These are phyloP conservation scores for Oligophagozyma castellii DNA, from an alignment of 1,139 yeast genomes.

Conservation along the genomic window DNA sequence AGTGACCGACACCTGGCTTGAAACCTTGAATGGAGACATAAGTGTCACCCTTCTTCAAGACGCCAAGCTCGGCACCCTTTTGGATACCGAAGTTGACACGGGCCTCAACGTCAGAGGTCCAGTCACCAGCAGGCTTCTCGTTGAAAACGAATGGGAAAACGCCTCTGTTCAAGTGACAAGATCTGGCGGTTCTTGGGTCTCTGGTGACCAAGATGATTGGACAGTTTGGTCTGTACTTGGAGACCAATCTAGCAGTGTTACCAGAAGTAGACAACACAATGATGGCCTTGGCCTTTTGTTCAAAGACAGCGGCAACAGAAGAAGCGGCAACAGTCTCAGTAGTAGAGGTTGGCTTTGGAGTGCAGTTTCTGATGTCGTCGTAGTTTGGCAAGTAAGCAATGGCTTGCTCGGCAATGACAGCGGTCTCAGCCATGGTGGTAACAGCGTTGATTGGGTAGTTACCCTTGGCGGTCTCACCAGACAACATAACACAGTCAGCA, in stretches of 20 bases:
- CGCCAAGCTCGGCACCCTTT: conserved; percentile 79
- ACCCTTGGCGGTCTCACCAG: conserved; percentile 99
- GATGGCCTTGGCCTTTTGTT: conserved; percentile 93
- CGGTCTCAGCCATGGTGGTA: conserved; percentile 96
- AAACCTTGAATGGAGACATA: conserved; percentile 97
- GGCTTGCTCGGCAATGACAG: conserved; percentile 93
- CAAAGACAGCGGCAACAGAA: conserved; percentile 91
- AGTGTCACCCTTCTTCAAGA: conserved; percentile 76
- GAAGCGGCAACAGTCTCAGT: conserved; percentile 96
- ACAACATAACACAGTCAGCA: conserved; percentile 99
- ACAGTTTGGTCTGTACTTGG: conserved; percentile 95
- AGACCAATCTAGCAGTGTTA: conserved; percentile 85
- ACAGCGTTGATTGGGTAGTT: conserved; percentile 96
- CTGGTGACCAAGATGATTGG: conserved; percentile 98
- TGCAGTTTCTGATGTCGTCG: conserved; percentile 79
- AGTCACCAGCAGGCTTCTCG: conserved; percentile 55
- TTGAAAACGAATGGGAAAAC: conserved; percentile 90
- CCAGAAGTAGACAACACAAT: conserved; percentile 93
- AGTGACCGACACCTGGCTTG: conserved; percentile 98
- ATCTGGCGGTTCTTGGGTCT: conserved; percentile 86
- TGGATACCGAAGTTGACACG: conserved; percentile 91
- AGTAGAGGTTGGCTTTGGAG: conserved; percentile 82
- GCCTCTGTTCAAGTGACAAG: conserved; percentile 93
- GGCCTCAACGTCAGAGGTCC: conserved; percentile 94
- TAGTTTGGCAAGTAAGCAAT: conserved; percentile 79